Conservation (phyloP, 352 stramenopile genomes). For the Saprolegnia diclina region DNA sequence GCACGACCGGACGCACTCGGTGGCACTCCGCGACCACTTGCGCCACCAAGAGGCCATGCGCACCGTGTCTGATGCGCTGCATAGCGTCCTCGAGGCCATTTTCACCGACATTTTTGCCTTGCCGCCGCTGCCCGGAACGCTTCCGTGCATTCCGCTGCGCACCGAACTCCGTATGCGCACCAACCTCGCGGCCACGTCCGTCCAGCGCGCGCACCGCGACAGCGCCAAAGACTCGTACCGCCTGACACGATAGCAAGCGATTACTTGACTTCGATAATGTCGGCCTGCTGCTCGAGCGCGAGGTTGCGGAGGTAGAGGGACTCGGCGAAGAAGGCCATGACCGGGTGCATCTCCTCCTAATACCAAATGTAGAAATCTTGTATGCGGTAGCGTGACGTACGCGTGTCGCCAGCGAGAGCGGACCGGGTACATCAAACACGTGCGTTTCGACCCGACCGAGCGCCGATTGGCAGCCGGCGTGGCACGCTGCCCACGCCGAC, state of each 20-base stretch:
- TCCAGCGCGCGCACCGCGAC: constrained; percentile 7
- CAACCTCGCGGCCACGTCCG: constrained; percentile 13
- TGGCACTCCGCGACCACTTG: not conserved
- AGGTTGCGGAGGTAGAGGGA: constrained; percentile 20
- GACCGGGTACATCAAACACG: not conserved
- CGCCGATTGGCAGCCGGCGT: not conserved
- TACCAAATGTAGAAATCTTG: too few species aligned
- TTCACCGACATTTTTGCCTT: not conserved
- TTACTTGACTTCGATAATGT: constrained; percentile 17
- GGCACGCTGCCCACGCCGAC: not conserved
- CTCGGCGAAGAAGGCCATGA: constrained; percentile 20
- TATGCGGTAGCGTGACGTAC: not conserved
- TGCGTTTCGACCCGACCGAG: not conserved
- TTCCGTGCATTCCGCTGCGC: constrained; percentile 18
- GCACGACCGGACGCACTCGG: not conserved
- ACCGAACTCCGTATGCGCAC: constrained; percentile 17
- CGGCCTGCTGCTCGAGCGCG: constrained; percentile 19
- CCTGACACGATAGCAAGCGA: not conserved
- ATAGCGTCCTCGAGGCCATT: not conserved
- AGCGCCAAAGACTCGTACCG: not conserved
- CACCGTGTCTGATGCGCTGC: not conserved
- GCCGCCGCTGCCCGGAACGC: not conserved
- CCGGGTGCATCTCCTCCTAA: constrained; percentile 10
- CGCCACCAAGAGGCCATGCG: not conserved
- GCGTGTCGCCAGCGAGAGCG: not conserved